Base-by-base conservation (phyloP, 2,329 filamentous ascomycete genomes). In the Alternaria novae-zelandiae region DNA sequence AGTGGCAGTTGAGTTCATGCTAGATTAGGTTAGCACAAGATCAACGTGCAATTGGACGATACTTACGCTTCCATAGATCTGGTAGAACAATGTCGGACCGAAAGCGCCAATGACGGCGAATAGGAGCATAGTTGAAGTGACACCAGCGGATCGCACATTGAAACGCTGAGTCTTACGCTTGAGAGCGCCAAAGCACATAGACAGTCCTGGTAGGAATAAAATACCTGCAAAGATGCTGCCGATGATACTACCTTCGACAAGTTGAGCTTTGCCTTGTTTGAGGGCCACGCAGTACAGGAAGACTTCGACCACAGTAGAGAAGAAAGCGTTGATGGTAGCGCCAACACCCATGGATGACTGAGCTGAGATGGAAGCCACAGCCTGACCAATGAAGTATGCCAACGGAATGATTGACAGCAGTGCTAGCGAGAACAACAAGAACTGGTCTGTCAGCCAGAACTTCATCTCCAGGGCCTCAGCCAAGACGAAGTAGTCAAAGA, bases 301-400 rank as follows among this genome's bases (percentile, higher is more conserved):
- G 2, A 99, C 96, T 78, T 99, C 96, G 10, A 99, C 96, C 21
- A 99, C 86, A 2, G 96, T 99, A 12, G 94, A 97, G 83, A 99
- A 99, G 80, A 99, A 97, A 50, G 96, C 96, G 73, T 99, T 99
- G 83, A 98, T 92, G 30, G 95, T 96, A 26, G 96, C 96, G 77
- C 96, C 96, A 9, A 99, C 86, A 25, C 96, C 96, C 96, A 99
- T 99, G 6, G 95, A 97, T 2, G 95, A 98, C 79, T 99, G 96
- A 1, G 96, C 96, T 10, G 96, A 99, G 72, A 99, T 99, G 56
- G 96, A 99, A 3, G 96, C 96, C 49, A 99, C 96, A 41, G 96
- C 96, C 82, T 99, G 96, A 2, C 96, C 96, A 70, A 99, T 99
- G 79, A 99, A 99, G 82, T 99, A 99, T 13, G 96, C 96, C 58